phyloP scores from a whole-genome alignment of 768 basidiomycete species.

The Strobilomyces echinocephalus region DNA sequence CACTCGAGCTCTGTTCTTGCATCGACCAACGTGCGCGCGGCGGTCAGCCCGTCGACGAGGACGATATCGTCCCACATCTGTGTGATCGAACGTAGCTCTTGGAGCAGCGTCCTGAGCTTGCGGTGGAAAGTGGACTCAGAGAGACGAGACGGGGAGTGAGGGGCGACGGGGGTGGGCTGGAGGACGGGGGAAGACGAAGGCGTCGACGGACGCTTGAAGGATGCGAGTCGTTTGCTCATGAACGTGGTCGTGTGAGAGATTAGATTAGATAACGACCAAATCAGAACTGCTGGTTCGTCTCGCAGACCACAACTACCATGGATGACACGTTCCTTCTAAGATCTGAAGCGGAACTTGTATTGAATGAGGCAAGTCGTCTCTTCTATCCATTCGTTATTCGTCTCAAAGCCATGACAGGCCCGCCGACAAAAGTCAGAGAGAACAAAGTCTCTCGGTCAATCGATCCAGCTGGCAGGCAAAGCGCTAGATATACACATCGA shows the following conservation, averaged over 20 bases:
- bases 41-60: conserved; percentile 71
- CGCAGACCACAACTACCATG: conserved; percentile 7
- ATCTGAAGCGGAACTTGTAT: conserved; percentile 29
- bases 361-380: conserved; percentile 22
- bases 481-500: conserved; percentile 66
- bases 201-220: conserved; percentile 76
- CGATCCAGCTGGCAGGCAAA: conserved; percentile 72
- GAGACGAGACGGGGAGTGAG: conserved; percentile 36
- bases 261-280: conserved; percentile 8
- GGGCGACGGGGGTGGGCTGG: conserved; percentile 35
- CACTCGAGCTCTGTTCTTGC: conserved; percentile 83
- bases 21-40: conserved; percentile 68
- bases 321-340: conserved; percentile 28
- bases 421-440: conserved; percentile 68
- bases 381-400: not conserved
- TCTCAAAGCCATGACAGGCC: conserved; percentile 39
- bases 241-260: conserved; percentile 4
- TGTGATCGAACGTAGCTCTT: conserved; percentile 58
- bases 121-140: conserved; percentile 78
- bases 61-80: conserved; percentile 84
- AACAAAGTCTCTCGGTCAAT: conserved; percentile 68
- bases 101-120: conserved; percentile 61
- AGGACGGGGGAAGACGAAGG: conserved; percentile 63
- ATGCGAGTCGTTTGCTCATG: conserved; percentile 61
- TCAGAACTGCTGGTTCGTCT: too few relatives aligned